These are phyloP conservation scores for Kazachstania sp. DNA, from an alignment of 1,139 yeast genomes.

Conservation along the genomic window DNA sequence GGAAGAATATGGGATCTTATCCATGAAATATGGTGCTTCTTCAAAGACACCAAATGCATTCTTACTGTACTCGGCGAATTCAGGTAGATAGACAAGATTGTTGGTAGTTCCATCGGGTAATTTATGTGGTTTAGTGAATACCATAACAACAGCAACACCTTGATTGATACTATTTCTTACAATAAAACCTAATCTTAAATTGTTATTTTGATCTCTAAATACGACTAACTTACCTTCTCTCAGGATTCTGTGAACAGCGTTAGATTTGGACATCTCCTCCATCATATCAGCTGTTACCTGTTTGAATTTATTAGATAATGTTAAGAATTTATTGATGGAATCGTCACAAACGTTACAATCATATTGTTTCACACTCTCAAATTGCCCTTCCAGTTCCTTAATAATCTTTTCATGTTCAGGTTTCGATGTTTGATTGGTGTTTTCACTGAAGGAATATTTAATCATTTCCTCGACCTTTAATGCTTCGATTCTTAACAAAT, in stretches of 20 bases:
- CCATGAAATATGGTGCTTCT: slow-evolving; percentile 32
- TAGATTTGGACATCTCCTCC: slow-evolving; percentile 39
- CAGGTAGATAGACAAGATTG: slow-evolving; percentile 49
- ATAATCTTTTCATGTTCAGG: slow-evolving; percentile 79
- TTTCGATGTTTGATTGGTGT: slow-evolving; percentile 70
- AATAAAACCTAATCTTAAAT: slow-evolving; percentile 47
- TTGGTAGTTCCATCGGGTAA: slow-evolving; percentile 27
- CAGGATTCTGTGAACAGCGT: slow-evolving; percentile 42
- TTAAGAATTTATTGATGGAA: slow-evolving; percentile 41
- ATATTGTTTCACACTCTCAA: slow-evolving; percentile 36
- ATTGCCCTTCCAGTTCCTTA: slow-evolving; percentile 41
- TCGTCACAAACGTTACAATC: slow-evolving; percentile 33
- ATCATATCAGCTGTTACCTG: slow-evolving; percentile 40
- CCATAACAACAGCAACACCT: slow-evolving; percentile 27
- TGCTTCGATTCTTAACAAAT: slow-evolving; percentile 85
- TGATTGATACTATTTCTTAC: slow-evolving; percentile 37
- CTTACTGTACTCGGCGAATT: slow-evolving; percentile 28
- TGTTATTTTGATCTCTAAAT: slow-evolving; percentile 41
- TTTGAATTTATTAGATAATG: slow-evolving; percentile 40
- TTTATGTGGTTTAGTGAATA: slow-evolving; percentile 24
- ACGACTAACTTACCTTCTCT: slow-evolving; percentile 54
- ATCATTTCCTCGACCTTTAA: slow-evolving; percentile 95
- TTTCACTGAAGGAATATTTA: slow-evolving; percentile 89
- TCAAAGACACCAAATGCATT: slow-evolving; percentile 28
- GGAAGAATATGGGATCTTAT: slow-evolving; percentile 39